Percentiles rank a stretch among this genome's conserved stretches.
Conservation (phyloP, 805 yeast species). For the Schwanniomyces sp. region DNA sequence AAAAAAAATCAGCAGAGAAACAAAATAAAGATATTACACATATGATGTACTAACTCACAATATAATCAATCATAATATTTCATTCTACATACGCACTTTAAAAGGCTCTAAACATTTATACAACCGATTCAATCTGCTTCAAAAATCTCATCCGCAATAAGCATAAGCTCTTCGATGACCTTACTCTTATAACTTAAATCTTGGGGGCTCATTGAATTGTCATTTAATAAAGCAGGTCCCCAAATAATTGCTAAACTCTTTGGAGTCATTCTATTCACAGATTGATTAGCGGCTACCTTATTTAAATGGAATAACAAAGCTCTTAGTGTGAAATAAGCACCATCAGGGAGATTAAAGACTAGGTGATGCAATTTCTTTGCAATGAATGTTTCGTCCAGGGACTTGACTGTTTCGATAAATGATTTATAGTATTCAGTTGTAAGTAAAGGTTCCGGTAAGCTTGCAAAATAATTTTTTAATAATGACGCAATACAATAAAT, state of each 20-base stretch:
- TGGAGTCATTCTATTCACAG: constrained; percentile 75
- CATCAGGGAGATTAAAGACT: constrained; percentile 89
- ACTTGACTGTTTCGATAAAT: constrained; percentile 68
- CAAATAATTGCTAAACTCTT: constrained; percentile 85
- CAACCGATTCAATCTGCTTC: constrained; percentile 32
- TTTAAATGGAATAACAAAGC: constrained; percentile 83
- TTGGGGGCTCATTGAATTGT: constrained; percentile 61
- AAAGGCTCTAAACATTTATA: neutral
- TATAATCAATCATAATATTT: neutral
- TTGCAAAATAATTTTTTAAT: constrained; percentile 77
- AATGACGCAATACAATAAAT: constrained; percentile 86
- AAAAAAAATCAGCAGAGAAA: constrained; percentile 3
- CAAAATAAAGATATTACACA: constrained; percentile 10
- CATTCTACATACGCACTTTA: neutral
- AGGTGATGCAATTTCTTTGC: constrained; percentile 81
- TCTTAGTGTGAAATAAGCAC: constrained; percentile 89
- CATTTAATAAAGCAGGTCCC: constrained; percentile 87
- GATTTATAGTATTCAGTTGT: constrained; percentile 60
- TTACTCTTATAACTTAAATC: constrained; percentile 75
- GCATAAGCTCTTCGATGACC: constrained; percentile 80
- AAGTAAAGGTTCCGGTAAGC: constrained; percentile 84
- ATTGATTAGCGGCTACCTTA: constrained; percentile 63
- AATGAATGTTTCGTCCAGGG: constrained; percentile 44
- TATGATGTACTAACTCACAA: constrained; percentile 15
- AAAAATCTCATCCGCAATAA: constrained; percentile 77